phyloP scores from a whole-genome alignment of 2,329 filamentous ascomycete genomes.

The Cordyceps militaris region DNA sequence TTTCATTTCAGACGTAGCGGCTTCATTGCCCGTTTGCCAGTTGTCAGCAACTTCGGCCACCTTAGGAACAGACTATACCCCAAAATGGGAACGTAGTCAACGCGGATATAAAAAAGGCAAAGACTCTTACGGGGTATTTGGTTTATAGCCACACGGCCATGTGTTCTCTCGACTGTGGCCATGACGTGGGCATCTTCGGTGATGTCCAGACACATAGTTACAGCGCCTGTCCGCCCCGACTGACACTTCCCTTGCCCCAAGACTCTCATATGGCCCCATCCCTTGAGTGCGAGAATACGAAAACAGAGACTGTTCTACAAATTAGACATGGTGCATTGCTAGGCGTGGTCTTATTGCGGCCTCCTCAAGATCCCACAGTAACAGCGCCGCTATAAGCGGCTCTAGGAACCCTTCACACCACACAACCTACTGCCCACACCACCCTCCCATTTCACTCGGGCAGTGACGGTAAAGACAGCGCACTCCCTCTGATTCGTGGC shows the following conservation, averaged over 20 bases:
- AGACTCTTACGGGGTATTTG: neutral
- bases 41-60: too few species aligned
- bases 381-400: neutral
- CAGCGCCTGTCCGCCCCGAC: constrained; percentile 10
- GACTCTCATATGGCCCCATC: neutral
- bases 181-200: constrained; percentile 22
- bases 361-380: neutral
- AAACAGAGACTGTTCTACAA: too few species aligned
- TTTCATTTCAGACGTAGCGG: too few species aligned
- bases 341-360: neutral
- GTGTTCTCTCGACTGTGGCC: constrained; percentile 23
- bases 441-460: neutral
- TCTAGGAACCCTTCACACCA: neutral
- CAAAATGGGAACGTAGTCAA: too few species aligned
- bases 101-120: neutral
- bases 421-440: constrained; percentile 1
- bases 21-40: too few species aligned
- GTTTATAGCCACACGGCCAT: constrained; percentile 18
- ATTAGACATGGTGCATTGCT: too few species aligned
- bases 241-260: neutral
- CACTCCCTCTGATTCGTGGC: neutral
- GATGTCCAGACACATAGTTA: constrained; percentile 23
- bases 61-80: too few species aligned
- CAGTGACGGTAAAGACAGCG: neutral
- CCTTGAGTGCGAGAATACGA: too few species aligned